Evolutionary conservation across 2,329 filamentous ascomycete species (phyloP), one percentile per base, ranked within the genome.

Genomic region (Fusarium sp.): DNA sequence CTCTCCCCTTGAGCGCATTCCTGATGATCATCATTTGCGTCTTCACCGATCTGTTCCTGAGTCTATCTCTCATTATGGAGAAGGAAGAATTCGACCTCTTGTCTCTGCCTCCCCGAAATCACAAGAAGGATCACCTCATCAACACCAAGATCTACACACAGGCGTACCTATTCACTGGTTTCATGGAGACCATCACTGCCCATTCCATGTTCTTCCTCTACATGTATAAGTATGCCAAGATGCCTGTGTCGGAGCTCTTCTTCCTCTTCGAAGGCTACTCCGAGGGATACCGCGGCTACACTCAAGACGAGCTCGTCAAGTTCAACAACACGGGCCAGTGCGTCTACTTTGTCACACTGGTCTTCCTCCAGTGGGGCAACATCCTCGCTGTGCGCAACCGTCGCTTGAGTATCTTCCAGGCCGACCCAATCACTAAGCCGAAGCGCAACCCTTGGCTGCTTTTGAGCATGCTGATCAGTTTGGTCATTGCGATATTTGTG

Each of bases 11-110:
- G 4, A 23, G 18, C 4, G 18, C 18, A 0, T 88, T 88, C 73
- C 80, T 88, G 43, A 88, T 88, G 86, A 88, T 88, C 68, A 86
- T 88, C 65, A 87, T 88, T 53, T 88, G 86, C 60, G 84, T 87
- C 64, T 88, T 88, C 64, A 88, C 85, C 12, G 86, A 87, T 71
- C 76, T 87, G 0, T 87, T 88, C 76, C 76, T 86, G 3, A 84
- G 83, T 0, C 75, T 87, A 0, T 84, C 84, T 0, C 76, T 88
- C 3, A 86, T 87, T 64, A 87, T 87, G 85, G 86, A 88, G 55
- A 85, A 86, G 69, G 84, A 86, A 53, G 86, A 88, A 55, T 87
- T 86, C 57, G 85, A 88, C 56, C 80, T 88, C 0, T 78, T 88
- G 16, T 82, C 80, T 4, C 79, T 86, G 0, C 85, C 85, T 3